Conservation (phyloP, 257 asterid species). For the Perilla frutescens region DNA sequence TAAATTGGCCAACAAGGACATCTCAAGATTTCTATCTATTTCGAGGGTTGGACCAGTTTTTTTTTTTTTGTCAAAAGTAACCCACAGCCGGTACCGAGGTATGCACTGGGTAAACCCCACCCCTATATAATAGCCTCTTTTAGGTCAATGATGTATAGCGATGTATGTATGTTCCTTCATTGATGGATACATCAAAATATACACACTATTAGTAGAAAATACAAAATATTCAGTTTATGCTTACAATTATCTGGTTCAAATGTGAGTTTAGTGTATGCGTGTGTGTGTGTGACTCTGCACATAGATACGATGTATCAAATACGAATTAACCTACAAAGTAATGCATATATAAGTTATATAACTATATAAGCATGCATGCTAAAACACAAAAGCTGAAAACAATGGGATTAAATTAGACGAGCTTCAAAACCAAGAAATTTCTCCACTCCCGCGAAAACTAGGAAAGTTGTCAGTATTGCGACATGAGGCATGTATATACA, state of each 20-base stretch:
- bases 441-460: not conserved
- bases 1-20: not conserved
- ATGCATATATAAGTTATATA: no score
- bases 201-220: not conserved
- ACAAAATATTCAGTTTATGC: not conserved
- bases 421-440: constrained; percentile 6
- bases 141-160: not conserved
- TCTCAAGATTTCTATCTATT: not conserved
- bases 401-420: no score
- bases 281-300: not conserved
- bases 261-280: not conserved
- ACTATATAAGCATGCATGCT: no score
- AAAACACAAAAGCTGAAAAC: no score
- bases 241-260: not conserved
- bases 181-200: not conserved
- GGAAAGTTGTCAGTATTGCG: not conserved
- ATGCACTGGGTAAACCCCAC: no score
- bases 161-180: not conserved
- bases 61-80: no score
- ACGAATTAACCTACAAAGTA: no score
- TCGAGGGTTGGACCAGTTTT: no score
- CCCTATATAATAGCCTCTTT: no score
- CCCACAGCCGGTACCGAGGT: no score
- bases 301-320: not conserved
- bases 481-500: not conserved